A percentile compares a stretch with the other conserved stretches of the same genome.
These are phyloP conservation scores for Mycosphaerelloides madeirae DNA, from an alignment of 2,329 filamentous ascomycete species.

Conservation along the genomic window DNA sequence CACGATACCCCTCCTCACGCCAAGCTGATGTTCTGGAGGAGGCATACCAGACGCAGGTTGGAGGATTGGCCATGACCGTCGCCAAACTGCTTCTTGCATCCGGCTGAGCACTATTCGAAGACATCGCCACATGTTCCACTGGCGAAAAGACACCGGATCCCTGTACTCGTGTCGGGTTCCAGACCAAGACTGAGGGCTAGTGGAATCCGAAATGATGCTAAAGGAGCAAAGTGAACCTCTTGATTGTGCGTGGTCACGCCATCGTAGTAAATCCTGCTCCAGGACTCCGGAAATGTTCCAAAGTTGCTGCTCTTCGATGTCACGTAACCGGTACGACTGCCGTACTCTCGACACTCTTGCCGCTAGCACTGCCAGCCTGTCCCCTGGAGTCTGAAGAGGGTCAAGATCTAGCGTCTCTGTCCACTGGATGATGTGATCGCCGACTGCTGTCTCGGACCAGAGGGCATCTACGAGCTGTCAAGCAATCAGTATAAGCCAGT, in stretches of 20 bases:
- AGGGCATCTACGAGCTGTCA: slow-evolving; percentile 10
- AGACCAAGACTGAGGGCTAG: slow-evolving; percentile 8
- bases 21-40: slow-evolving; percentile 8
- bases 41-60: neutral
- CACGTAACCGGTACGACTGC: slow-evolving; percentile 3
- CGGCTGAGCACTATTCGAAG: slow-evolving; percentile 14
- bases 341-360: slow-evolving; percentile 7
- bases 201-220: slow-evolving; percentile 4
- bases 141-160: slow-evolving; percentile 5
- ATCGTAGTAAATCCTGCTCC: slow-evolving; percentile 13
- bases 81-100: slow-evolving; percentile 14
- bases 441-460: slow-evolving; percentile 7
- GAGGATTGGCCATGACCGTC: slow-evolving; percentile 15
- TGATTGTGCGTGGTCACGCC: slow-evolving; percentile 8
- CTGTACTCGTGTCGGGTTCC: slow-evolving; percentile 12
- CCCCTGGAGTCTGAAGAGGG: slow-evolving; percentile 6
- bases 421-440: slow-evolving; percentile 15
- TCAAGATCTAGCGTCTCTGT: slow-evolving; percentile 12
- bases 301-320: slow-evolving; percentile 7
- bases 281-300: slow-evolving; percentile 3
- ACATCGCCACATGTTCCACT: slow-evolving; percentile 16
- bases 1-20: slow-evolving; percentile 9
- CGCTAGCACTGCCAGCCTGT: slow-evolving; percentile 11
- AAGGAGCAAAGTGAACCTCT: slow-evolving; percentile 8
- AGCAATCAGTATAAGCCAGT: neutral